Evolutionary conservation across 2,329 filamentous ascomycete genomes (phyloP).

Genomic region (Arthrobotrys megalospora): DNA sequence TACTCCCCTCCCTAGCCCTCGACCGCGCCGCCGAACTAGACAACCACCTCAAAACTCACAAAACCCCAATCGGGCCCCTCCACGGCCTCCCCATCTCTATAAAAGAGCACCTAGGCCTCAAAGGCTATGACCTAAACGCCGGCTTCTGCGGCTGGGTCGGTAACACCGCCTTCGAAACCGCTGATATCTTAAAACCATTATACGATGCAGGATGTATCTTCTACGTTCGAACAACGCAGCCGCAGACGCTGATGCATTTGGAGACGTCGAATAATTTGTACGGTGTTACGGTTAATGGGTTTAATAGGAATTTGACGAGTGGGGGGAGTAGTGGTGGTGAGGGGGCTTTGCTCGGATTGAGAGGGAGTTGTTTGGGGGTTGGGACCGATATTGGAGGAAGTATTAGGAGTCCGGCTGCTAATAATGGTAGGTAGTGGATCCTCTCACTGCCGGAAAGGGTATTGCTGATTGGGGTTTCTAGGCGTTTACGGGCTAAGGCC

Average conservation of each 20-base stretch:
- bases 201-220: conserved; percentile 71
- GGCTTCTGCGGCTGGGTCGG: conserved; percentile 72
- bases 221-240: conserved; percentile 72
- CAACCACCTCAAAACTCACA: conserved; percentile 64
- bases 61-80: conserved; percentile 66
- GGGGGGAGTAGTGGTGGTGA: conserved; percentile 74
- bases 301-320: conserved; percentile 70
- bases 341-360: conserved; percentile 72
- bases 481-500: conserved; percentile 69
- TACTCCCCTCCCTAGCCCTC: conserved; percentile 67
- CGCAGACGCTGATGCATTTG: conserved; percentile 71
- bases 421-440: conserved; percentile 66
- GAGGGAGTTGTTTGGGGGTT: conserved; percentile 72
- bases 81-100: conserved; percentile 71
- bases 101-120: conserved; percentile 72
- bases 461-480: neutral
- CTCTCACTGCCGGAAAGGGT: neutral
- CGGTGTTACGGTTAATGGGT: conserved; percentile 72
- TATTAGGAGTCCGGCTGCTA: conserved; percentile 70
- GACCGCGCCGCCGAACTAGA: conserved; percentile 66
- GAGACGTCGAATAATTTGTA: conserved; percentile 72
- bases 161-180: conserved; percentile 69
- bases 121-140: conserved; percentile 70
- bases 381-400: conserved; percentile 73
- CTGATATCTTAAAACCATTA: conserved; percentile 70